Evolutionary conservation across 495 filamentous ascomycete species (phyloP).

Genomic region (Penicillium roqueforti): DNA sequence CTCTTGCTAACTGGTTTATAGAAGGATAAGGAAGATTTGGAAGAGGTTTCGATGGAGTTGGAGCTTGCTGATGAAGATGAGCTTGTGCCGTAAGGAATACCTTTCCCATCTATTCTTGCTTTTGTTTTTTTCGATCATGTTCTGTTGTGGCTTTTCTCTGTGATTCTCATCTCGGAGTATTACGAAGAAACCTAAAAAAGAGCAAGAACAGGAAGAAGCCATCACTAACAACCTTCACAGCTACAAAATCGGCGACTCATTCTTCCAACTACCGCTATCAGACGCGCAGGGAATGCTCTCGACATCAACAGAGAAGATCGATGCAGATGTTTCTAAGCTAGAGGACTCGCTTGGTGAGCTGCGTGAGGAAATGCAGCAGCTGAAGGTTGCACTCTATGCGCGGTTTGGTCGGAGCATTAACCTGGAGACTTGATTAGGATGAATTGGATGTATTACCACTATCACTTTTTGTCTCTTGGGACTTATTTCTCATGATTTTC

Average conservation of each 20-base stretch:
- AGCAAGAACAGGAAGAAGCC: background rate
- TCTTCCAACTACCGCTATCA: constrained; percentile 75
- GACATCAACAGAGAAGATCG: constrained; percentile 63
- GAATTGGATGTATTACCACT: background rate
- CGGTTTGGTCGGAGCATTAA: constrained; percentile 95
- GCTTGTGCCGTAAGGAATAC: constrained; percentile 66
- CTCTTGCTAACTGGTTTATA: constrained; percentile 30
- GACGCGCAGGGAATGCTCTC: constrained; percentile 83
- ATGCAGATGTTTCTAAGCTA: constrained; percentile 67
- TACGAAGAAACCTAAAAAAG: background rate
- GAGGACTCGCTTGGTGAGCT: constrained; percentile 70
- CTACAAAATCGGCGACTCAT: constrained; percentile 95
- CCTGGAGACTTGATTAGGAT: constrained; percentile 63
- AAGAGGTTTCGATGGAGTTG: constrained; percentile 84
- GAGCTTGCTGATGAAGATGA: constrained; percentile 97
- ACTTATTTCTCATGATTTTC: background rate
- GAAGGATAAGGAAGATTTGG: constrained; percentile 98
- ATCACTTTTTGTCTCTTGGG: background rate
- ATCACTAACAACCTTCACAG: constrained; percentile 39
- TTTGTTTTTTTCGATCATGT: background rate
- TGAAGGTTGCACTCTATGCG: constrained; percentile 90
- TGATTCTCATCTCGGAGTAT: background rate
- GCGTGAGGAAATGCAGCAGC: constrained; percentile 77
- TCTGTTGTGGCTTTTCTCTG: background rate
- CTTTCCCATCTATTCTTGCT: background rate